Evolutionary conservation across 75 land plant genomes (phyloP).

Genomic region (Cupressus sempervirens): DNA sequence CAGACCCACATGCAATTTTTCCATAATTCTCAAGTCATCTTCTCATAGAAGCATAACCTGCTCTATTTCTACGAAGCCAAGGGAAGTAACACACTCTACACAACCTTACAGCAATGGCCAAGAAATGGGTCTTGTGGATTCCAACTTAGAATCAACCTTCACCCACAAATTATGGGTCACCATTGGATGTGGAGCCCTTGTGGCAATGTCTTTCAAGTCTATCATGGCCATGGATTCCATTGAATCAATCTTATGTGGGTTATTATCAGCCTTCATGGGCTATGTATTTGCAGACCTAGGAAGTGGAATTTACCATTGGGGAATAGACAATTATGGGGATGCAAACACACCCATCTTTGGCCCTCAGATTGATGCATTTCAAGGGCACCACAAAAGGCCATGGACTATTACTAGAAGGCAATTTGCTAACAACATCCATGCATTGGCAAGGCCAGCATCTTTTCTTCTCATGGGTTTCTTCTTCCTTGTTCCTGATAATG

Average conservation of each 20-base stretch:
- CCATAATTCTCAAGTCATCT: not conserved
- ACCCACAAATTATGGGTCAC: conserved; percentile 76
- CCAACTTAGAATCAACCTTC: conserved; percentile 52
- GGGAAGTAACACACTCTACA: not conserved
- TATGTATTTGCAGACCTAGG: conserved; percentile 80
- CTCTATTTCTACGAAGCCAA: not conserved
- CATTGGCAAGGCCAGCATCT: conserved; percentile 59
- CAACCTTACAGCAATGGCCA: not conserved
- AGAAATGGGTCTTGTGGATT: conserved; percentile 2
- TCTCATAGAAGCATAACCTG: not conserved
- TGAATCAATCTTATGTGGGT: conserved; percentile 34
- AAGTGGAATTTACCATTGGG: conserved; percentile 94
- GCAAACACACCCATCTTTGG: conserved; percentile 79
- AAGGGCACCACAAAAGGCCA: conserved; percentile 85
- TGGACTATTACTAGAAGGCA: conserved; percentile 85
- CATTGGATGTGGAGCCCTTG: conserved; percentile 52
- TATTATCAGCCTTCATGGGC: conserved; percentile 23
- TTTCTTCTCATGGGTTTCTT: conserved; percentile 42
- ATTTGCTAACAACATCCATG: conserved; percentile 88
- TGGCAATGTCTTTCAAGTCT: conserved; percentile 49
- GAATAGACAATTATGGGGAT: conserved; percentile 84
- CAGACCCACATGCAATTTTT: not conserved
- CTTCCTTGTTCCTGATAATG: conserved; percentile 28
- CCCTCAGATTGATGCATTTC: conserved; percentile 88
- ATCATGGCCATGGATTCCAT: conserved; percentile 19